These are phyloP conservation scores for Colletotrichum noveboracense DNA, from an alignment of 2,329 filamentous ascomycete species.

Conservation along the genomic window DNA sequence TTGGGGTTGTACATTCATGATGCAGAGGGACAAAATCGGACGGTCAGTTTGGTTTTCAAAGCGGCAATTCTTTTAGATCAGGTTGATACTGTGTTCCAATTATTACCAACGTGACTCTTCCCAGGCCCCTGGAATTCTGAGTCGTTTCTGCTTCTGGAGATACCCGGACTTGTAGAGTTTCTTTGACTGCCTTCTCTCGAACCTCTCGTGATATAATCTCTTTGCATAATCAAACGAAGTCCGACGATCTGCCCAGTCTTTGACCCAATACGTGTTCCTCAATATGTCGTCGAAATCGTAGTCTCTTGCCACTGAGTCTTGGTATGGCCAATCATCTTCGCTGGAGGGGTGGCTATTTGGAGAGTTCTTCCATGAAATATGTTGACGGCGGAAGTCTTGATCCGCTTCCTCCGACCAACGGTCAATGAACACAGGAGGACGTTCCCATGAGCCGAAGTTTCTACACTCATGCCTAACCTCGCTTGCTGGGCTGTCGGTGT, in stretches of 20 bases:
- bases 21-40: background rate
- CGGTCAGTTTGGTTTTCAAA: too few relatives aligned
- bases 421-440: background rate
- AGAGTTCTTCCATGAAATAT: background rate
- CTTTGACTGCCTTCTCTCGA: background rate
- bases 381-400: too few relatives aligned
- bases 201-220: background rate
- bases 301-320: background rate
- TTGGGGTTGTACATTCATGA: background rate
- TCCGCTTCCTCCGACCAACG: too few relatives aligned
- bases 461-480: background rate
- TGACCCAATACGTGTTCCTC: too few relatives aligned
- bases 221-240: background rate
- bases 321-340: background rate
- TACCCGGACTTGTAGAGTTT: background rate
- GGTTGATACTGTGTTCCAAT: background rate
- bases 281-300: background rate
- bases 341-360: fast-evolving
- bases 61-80: too few relatives aligned
- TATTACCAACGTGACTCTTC: background rate
- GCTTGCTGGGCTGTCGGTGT: background rate
- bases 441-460: background rate
- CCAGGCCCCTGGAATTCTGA: background rate
- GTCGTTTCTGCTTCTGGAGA: background rate
- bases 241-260: background rate